Evolutionary conservation across 305 asterid species (phyloP).

Genomic region (Fraxinus latifolia): DNA sequence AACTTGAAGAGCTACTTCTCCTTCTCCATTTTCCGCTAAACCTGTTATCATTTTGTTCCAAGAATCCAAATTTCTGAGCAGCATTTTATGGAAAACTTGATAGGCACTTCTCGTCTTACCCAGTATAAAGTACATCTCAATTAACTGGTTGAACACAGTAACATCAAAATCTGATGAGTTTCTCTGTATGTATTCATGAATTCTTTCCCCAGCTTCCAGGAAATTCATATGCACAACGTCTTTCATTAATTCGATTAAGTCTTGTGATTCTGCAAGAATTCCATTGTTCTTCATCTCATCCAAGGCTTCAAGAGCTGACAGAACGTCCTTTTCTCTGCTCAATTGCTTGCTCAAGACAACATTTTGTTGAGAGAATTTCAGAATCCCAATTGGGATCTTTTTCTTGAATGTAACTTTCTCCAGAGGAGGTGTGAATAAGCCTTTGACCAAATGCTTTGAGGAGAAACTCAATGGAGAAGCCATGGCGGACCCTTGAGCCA

Average conservation of each 20-base stretch:
- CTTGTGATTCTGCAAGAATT: constrained; percentile 21
- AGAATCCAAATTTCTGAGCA: constrained; percentile 40
- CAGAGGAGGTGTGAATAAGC: constrained; percentile 18
- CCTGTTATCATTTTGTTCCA: constrained; percentile 58
- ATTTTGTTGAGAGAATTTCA: constrained; percentile 20
- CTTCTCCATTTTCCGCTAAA: constrained; percentile 44
- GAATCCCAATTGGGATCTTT: not conserved
- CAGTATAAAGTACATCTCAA: constrained; percentile 51
- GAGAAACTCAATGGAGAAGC: constrained; percentile 23
- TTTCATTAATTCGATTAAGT: constrained; percentile 29
- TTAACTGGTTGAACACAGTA: constrained; percentile 39
- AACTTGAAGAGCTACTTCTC: constrained; percentile 41
- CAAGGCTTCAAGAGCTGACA: constrained; percentile 22
- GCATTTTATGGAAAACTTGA: constrained; percentile 47
- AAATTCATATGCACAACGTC: constrained; percentile 3
- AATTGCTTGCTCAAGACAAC: not conserved
- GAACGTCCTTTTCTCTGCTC: constrained; percentile 12
- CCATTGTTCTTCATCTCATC: constrained; percentile 24
- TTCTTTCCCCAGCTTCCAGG: constrained; percentile 43
- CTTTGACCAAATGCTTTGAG: constrained; percentile 23
- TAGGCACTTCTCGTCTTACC: constrained; percentile 52
- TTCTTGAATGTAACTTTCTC: not conserved
- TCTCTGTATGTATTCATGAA: constrained; percentile 38
- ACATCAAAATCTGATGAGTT: constrained; percentile 35
- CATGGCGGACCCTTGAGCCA: constrained; percentile 25